These are phyloP conservation scores for Periconia sp. DNA, from an alignment of 2,329 filamentous ascomycete species.

Conservation along the genomic window DNA sequence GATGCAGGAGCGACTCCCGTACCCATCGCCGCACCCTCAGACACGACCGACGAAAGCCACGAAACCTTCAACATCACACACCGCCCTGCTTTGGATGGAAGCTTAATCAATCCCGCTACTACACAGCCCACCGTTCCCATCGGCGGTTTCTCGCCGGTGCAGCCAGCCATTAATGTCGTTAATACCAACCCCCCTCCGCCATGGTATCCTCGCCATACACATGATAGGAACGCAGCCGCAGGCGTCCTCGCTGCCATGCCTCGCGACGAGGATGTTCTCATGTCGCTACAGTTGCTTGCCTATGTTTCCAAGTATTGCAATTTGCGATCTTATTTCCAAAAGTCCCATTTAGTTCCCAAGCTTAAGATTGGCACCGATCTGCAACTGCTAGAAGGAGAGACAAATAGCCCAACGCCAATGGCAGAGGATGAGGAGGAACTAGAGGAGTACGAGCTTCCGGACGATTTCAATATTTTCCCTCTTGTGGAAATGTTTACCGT, in stretches of 20 bases:
- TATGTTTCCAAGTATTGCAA: conserved; percentile 99
- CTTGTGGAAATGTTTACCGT: conserved; percentile 98
- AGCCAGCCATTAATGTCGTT: conserved; percentile 69
- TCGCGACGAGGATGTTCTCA: conserved; percentile 94
- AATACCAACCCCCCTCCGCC: conserved; percentile 79
- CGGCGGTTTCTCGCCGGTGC: conserved; percentile 72
- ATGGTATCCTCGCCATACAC: conserved; percentile 78
- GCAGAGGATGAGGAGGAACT: conserved; percentile 70
- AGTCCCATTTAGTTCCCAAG: conserved; percentile 89
- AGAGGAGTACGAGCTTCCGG: conserved; percentile 87
- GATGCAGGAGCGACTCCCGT: conserved; percentile 73
- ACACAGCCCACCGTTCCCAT: conserved; percentile 72
- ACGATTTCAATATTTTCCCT: conserved; percentile 98
- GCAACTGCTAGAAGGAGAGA: conserved; percentile 75
- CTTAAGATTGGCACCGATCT: conserved; percentile 90
- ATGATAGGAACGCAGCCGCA: conserved; percentile 71
- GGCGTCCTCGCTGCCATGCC: conserved; percentile 90
- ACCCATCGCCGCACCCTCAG: conserved; percentile 78
- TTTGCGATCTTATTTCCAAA: conserved; percentile 91
- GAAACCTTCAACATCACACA: conserved; percentile 96
- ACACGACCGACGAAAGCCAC: conserved; percentile 73
- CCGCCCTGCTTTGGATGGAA: conserved; percentile 81
- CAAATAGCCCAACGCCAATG: conserved; percentile 44
- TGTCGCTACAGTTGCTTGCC: conserved; percentile 94
- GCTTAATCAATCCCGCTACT: conserved; percentile 74